Evolutionary conservation across 805 yeast species (phyloP).

Genomic region (Naumovozyma baii): DNA sequence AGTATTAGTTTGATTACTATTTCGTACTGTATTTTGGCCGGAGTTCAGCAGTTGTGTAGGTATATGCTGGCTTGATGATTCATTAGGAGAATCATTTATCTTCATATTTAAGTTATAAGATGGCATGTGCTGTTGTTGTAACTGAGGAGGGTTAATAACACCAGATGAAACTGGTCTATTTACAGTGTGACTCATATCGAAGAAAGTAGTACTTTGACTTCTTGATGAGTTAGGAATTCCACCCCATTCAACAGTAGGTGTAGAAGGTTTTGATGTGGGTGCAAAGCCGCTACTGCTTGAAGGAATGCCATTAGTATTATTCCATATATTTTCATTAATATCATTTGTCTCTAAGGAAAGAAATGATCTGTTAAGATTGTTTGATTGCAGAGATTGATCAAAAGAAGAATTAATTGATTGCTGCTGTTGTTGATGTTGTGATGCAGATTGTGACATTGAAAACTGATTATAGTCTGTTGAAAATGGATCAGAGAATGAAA

Average conservation of each 20-base stretch:
- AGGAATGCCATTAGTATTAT: slow-evolving; percentile 23
- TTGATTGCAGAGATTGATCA: slow-evolving; percentile 1
- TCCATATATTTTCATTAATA: slow-evolving; percentile 29
- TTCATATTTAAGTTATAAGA: background rate
- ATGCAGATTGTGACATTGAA: slow-evolving; percentile 3
- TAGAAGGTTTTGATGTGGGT: slow-evolving; percentile 22
- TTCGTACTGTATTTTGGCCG: background rate
- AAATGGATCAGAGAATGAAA: slow-evolving; percentile 55
- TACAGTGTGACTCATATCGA: background rate
- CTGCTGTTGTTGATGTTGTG: slow-evolving; percentile 1
- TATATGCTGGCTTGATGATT: background rate
- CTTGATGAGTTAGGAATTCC: slow-evolving; percentile 9
- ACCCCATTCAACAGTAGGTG: slow-evolving; percentile 28
- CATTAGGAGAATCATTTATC: background rate
- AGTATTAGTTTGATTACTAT: background rate
- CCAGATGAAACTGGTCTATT: background rate
- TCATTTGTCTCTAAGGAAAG: slow-evolving; percentile 33
- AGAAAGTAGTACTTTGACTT: slow-evolving; percentile 11
- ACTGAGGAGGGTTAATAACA: slow-evolving; percentile 1
- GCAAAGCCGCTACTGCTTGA: slow-evolving; percentile 24
- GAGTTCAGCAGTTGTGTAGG: background rate
- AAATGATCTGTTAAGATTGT: slow-evolving; percentile 26
- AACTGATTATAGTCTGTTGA: slow-evolving; percentile 16
- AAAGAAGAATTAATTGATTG: no score
- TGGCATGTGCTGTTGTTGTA: slow-evolving; percentile 14